Evolutionary conservation across 2,329 filamentous ascomycete species (phyloP).

Genomic region (Thielaviopsis euricoi): DNA sequence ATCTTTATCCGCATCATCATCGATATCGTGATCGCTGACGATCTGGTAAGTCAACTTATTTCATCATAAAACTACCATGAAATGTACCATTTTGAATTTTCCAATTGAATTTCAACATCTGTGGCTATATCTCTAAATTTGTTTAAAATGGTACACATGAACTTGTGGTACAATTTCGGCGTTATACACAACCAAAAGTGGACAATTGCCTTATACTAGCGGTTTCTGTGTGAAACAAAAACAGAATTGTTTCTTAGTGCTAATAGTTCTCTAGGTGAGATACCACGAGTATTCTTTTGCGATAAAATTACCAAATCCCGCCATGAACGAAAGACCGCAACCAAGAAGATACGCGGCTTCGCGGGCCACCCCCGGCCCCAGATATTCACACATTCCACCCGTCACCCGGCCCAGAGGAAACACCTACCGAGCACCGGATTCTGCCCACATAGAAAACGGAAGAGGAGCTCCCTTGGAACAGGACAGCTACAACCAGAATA

Average conservation of each 20-base stretch:
- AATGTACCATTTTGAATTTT: too few relatives aligned
- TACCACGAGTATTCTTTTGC: not conserved
- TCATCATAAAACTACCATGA: not conserved
- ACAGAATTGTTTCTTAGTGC: not conserved
- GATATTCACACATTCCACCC: slow-evolving; percentile 7
- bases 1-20: not conserved
- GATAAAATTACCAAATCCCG: not conserved
- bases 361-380: not conserved
- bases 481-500: slow-evolving; percentile 6
- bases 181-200: too few relatives aligned
- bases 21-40: not conserved
- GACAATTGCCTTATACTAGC: too few relatives aligned
- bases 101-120: too few relatives aligned
- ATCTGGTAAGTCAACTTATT: not conserved
- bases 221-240: too few relatives aligned
- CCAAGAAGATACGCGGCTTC: not conserved
- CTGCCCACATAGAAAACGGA: slow-evolving; percentile 8
- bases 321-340: not conserved
- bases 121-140: too few relatives aligned
- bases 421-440: slow-evolving; percentile 10
- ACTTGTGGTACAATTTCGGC: too few relatives aligned
- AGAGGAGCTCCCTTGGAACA: slow-evolving; percentile 1
- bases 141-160: too few relatives aligned
- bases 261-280: not conserved
- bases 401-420: slow-evolving; percentile 1